phyloP scores from a whole-genome alignment of 306 rosid species.

The Vachellia collinsii region DNA sequence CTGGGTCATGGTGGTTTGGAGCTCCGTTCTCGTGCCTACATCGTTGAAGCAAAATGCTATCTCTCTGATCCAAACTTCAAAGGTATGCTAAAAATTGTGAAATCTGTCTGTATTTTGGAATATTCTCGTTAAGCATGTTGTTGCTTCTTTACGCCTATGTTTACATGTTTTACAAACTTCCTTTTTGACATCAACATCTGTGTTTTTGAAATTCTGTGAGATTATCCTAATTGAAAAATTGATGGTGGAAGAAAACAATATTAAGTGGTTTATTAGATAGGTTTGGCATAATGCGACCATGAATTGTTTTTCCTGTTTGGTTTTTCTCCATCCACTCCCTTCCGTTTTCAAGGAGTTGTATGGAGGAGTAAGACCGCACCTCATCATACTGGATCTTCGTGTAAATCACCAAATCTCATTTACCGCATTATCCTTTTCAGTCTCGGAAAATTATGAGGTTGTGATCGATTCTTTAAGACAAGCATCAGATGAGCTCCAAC shows the following conservation, averaged over 20 bases:
- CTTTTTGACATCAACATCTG: constrained; percentile 8
- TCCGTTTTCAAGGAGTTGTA: neutral
- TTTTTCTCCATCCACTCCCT: neutral
- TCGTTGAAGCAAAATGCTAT: constrained; percentile 90
- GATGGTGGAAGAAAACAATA: neutral
- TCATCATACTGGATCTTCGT: neutral
- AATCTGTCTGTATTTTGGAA: constrained; percentile 20
- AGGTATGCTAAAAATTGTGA: constrained; percentile 45
- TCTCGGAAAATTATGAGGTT: constrained; percentile 52
- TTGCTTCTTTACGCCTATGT: constrained; percentile 19
- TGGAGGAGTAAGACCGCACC: neutral
- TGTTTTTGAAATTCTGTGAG: neutral
- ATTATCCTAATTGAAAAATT: neutral
- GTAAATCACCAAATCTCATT: constrained; percentile 14
- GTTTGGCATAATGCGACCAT: neutral
- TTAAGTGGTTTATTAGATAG: constrained; percentile 4
- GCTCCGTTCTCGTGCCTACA: constrained; percentile 87
- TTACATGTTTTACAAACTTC: constrained; percentile 2
- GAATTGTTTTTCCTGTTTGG: neutral
- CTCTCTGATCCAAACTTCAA: constrained; percentile 76
- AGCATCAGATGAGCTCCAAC: constrained; percentile 85
- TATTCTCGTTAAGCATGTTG: constrained; percentile 7
- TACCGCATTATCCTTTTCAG: constrained; percentile 46
- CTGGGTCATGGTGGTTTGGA: constrained; percentile 99
- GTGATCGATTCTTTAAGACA: constrained; percentile 80